phyloP scores from a whole-genome alignment of 83 land plant species.

The Picea abies region DNA sequence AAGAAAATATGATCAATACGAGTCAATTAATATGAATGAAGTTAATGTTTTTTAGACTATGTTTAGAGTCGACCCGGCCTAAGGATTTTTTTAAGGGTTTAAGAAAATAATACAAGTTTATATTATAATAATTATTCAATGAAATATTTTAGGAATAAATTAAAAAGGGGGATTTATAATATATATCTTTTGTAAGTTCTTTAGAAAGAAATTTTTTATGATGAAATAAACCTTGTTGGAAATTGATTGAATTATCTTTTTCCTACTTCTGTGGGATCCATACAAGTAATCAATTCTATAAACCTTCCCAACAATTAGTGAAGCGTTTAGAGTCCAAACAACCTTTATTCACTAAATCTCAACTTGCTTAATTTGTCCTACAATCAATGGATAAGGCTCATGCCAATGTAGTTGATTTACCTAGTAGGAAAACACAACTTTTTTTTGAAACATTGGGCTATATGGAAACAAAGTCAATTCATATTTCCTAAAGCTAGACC shows the following conservation, averaged over 20 bases:
- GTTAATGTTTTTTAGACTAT: too few species aligned
- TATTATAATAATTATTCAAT: too few species aligned
- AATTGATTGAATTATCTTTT: slow-evolving; percentile 18
- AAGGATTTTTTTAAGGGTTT: too few species aligned
- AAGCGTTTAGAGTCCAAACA: slow-evolving; percentile 40
- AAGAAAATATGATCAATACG: too few species aligned
- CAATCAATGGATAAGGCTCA: slow-evolving; percentile 26
- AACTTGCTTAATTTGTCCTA: slow-evolving; percentile 44
- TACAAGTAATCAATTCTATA: slow-evolving; percentile 30
- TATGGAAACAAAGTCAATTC: slow-evolving; percentile 9
- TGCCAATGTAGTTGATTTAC: slow-evolving; percentile 29
- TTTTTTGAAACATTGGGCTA: slow-evolving; percentile 20
- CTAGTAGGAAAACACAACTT: slow-evolving; percentile 7
- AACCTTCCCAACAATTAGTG: slow-evolving; percentile 40
- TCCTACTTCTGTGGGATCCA: slow-evolving; percentile 23
- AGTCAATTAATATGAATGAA: too few species aligned
- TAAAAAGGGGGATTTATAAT: too few species aligned
- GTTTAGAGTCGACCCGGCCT: too few species aligned
- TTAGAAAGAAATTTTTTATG: too few species aligned
- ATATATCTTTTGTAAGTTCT: too few species aligned
- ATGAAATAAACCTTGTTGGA: slow-evolving; percentile 8
- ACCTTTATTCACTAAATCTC: slow-evolving; percentile 20
- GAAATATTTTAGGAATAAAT: too few species aligned
- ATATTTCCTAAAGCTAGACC: neutral
- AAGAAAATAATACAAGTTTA: too few species aligned